Evolutionary conservation across 108 stramenopile genomes (phyloP).

Genomic region (Skeletonema costatum): DNA sequence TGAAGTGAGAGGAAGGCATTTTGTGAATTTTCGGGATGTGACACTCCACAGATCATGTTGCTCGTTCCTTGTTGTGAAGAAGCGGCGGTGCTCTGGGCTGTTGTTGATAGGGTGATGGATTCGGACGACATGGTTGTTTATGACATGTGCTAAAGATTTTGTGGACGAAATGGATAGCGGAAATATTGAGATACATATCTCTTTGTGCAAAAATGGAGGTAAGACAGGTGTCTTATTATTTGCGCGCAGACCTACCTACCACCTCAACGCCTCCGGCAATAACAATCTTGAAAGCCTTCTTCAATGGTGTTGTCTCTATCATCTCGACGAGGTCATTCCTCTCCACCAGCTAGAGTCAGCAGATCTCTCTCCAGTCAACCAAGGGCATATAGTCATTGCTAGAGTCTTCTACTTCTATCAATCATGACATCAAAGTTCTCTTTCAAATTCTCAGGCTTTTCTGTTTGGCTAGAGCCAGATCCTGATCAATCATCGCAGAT

Average conservation of each 20-base stretch:
- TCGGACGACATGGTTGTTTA: neutral
- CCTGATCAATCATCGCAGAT: constrained; percentile 6
- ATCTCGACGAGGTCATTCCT: no score
- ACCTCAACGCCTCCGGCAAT: no score
- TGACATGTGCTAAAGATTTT: no score
- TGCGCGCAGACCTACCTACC: no score
- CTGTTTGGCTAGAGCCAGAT: constrained; percentile 49
- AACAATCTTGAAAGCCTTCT: no score
- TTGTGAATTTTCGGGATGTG: constrained; percentile 25
- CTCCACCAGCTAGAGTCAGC: no score
- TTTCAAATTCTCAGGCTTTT: constrained; percentile 34
- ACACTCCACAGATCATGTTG: constrained; percentile 28
- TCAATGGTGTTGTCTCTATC: no score
- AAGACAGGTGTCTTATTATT: no score
- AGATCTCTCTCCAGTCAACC: neutral
- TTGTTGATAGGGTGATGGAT: neutral
- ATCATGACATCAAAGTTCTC: constrained; percentile 2
- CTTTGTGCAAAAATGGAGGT: no score
- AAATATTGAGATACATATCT: no score
- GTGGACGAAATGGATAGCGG: no score
- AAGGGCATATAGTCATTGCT: neutral
- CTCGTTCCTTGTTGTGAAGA: neutral
- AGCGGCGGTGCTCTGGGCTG: neutral
- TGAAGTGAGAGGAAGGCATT: constrained; percentile 57
- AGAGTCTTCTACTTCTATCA: no score